Evolutionary conservation across 2,329 filamentous ascomycete species (phyloP).

Genomic region (Didymella exigua): DNA sequence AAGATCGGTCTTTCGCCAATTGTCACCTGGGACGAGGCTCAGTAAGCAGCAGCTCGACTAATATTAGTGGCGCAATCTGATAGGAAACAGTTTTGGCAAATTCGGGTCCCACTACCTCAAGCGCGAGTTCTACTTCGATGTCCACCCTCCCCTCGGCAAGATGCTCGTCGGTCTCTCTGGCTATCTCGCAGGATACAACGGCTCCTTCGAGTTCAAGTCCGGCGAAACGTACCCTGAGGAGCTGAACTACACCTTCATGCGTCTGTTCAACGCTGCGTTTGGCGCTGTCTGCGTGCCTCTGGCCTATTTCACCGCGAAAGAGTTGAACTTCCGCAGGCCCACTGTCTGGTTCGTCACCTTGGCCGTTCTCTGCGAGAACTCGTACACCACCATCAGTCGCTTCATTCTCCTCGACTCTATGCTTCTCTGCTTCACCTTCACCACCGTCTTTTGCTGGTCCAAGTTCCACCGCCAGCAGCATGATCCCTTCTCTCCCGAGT

Average conservation of each 20-base stretch:
- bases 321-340: slow-evolving; percentile 82
- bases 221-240: slow-evolving; percentile 93
- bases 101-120: slow-evolving; percentile 99
- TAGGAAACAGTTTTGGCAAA: slow-evolving; percentile 77
- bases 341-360: slow-evolving; percentile 94
- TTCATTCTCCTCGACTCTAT: slow-evolving; percentile 99
- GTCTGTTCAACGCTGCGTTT: slow-evolving; percentile 94
- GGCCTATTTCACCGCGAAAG: slow-evolving; percentile 92
- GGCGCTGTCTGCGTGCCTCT: slow-evolving; percentile 90
- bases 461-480: slow-evolving; percentile 90
- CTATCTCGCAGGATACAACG: slow-evolving; percentile 96
- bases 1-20: slow-evolving; percentile 72
- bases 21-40: slow-evolving; percentile 77
- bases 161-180: slow-evolving; percentile 97
- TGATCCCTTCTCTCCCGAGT: slow-evolving; percentile 85
- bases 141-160: slow-evolving; percentile 94
- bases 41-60: slow-evolving; percentile 57
- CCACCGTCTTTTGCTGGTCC: slow-evolving; percentile 94
- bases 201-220: slow-evolving; percentile 99
- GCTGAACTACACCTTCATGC: slow-evolving; percentile 98
- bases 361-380: slow-evolving; percentile 99
- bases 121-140: slow-evolving; percentile 98
- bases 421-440: slow-evolving; percentile 98
- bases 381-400: slow-evolving; percentile 96
- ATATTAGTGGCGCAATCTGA: slow-evolving; percentile 25